A percentile compares a stretch with the other conserved stretches of the same genome.
phyloP scores from a whole-genome alignment of 148 eudicot species.

The Camellia sinensis region DNA sequence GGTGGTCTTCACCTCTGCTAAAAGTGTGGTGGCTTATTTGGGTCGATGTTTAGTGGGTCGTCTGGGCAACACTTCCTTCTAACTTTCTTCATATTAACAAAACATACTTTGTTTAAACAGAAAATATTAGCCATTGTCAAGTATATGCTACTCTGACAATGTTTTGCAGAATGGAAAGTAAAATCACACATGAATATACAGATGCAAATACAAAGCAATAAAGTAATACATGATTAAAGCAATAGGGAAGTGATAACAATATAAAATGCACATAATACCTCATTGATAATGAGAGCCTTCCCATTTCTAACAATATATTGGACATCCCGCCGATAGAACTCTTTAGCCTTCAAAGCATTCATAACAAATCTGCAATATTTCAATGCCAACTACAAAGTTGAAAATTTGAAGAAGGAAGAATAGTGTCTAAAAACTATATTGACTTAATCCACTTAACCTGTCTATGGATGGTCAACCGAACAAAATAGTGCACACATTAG shows the following conservation, averaged over 20 bases:
- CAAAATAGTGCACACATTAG: constrained; percentile 1
- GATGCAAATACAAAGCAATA: background rate
- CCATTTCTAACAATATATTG: constrained; percentile 93
- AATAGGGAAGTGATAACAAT: background rate
- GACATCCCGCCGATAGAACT: constrained; percentile 84
- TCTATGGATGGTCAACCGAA: background rate
- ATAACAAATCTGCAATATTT: constrained; percentile 69
- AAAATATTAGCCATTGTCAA: too few species aligned
- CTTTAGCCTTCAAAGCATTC: constrained; percentile 96
- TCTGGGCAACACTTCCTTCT: too few species aligned
- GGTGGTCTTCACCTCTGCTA: too few species aligned
- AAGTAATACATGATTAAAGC: background rate
- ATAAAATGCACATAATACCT: constrained; percentile 45
- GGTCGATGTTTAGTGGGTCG: too few species aligned
- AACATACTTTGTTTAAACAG: too few species aligned
- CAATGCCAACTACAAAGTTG: constrained; percentile 9
- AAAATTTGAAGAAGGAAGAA: background rate
- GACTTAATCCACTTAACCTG: background rate
- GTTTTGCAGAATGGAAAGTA: background rate
- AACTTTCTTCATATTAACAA: too few species aligned
- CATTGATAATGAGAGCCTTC: constrained; percentile 89
- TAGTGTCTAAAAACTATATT: background rate
- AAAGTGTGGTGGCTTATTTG: too few species aligned
- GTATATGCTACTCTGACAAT: too few species aligned
- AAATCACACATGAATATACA: background rate